Conservation (phyloP, 371 early-diverging fungal species). For the Syncephalis fuscata region DNA sequence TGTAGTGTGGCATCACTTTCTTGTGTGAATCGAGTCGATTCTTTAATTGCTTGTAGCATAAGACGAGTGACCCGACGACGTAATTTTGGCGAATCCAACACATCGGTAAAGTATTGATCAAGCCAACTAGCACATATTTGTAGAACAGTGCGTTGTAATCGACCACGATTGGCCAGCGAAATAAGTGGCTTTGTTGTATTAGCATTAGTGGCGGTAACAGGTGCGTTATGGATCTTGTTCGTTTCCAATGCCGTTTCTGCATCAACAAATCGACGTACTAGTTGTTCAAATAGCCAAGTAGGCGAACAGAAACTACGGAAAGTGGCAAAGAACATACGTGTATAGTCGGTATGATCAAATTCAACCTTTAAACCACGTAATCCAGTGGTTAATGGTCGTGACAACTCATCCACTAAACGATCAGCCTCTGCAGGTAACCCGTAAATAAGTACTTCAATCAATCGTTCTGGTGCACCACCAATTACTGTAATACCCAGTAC, state of each 20-base stretch:
- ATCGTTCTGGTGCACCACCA: slow-evolving; percentile 25
- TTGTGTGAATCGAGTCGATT: slow-evolving; percentile 5
- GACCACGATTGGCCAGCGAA: no score
- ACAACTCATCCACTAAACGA: slow-evolving; percentile 21
- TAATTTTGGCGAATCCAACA: no score
- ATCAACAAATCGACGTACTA: slow-evolving; percentile 22
- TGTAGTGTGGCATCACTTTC: background rate
- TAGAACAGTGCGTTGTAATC: no score
- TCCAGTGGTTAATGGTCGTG: slow-evolving; percentile 14
- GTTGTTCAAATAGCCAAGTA: slow-evolving; percentile 22
- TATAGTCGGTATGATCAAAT: slow-evolving; percentile 27
- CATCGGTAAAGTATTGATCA: no score
- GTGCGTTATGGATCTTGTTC: no score
- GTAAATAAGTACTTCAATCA: slow-evolving; percentile 29
- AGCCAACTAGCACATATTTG: no score
- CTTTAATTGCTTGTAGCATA: slow-evolving; percentile 6
- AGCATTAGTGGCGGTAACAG: no score
- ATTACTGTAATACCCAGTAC: slow-evolving; percentile 18
- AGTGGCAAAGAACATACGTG: slow-evolving; percentile 29
- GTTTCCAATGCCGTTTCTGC: slow-evolving; percentile 5
- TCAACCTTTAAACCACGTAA: slow-evolving; percentile 8
- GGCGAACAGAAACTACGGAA: slow-evolving; percentile 33
- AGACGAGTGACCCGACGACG: background rate
- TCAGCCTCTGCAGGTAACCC: slow-evolving; percentile 23
- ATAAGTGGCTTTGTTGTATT: no score